Base-by-base conservation (phyloP, 2,329 filamentous ascomycete genomes). In the Amphichorda felina region DNA sequence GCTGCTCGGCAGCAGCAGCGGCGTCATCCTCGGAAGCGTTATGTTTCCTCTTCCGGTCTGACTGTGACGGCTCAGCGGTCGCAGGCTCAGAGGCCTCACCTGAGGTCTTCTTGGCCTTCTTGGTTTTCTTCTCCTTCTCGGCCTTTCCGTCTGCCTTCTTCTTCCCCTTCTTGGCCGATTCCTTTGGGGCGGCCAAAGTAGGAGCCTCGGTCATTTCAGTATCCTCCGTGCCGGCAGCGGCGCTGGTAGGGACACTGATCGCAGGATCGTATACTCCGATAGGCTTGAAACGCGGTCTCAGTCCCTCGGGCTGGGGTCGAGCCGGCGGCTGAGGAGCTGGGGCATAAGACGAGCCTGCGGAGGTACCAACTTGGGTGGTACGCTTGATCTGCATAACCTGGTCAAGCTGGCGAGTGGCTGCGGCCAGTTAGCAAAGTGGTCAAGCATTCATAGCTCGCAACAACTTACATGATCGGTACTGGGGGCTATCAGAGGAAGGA, bases 281-380 rank as follows among this genome's bases (percentile, higher is more conserved):
- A 1, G 82, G 81, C 36, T 69, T 68, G 54, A 72, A 86, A 24
- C 81, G 72, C 55, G 77, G 70, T 47, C 69, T 75, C 36, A 88
- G 59, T 6, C 75, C 79, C 46, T 70, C 66, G 2, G 82, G 80
- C 51, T 87, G 82, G 31, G 71, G 63, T 40, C 78, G 71, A 33
- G 74, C 62, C 2, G 66, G 53, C 40, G 63, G 72, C 38, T 68
- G 60, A 4, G 68, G 58, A 3, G 66, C 60, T 33, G 64, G 60
- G n/a, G 38, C 56, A 37, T 54, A 44, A 13, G 41, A 37, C 17
- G 37, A 38, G 22, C 38, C 43, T 53, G 54, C 43, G 46, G 57
- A 43, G 49, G 68, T 53, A n/a, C 61, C 54, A 15, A 84, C 59
- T 29, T 68, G 64, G 6, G 77, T 68, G 22, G 79, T 66, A 41